Base-by-base conservation (phyloP, 116 monocot genomes). In the Cymodocea nodosa region DNA sequence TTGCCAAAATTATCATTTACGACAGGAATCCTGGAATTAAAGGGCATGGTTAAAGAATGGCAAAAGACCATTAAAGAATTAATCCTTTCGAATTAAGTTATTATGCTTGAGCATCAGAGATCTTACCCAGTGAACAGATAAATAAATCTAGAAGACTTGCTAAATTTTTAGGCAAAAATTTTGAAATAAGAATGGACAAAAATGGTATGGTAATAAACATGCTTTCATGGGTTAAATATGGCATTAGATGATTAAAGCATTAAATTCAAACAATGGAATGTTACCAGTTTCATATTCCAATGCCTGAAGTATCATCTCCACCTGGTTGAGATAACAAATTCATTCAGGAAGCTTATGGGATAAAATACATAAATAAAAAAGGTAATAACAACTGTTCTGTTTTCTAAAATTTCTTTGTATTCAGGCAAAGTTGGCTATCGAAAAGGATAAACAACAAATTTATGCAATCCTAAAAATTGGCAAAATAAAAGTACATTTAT, bases 301-400 rank as follows among this genome's bases (percentile, higher is more conserved):
- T 54, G 95, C 95, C 76, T 95, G 95, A 78, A 95, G 87, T 71
- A 95, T 95, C 95, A 95, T 90, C 75, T 95, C 95, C 63, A 95
- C 79, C 94, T 94, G 94, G 48, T 23, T 5, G 24, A 44, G 5
- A 10, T 7, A 44, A 44, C 44, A 44, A 7, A 44, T 44, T 44
- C 44, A 10, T 6, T 44, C 44, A 44, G 44, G 44, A 44, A 44
- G 12, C 44, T 44, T 10, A 44, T 0, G 44, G 44, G 44, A 44
- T 44, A 8, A 44, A 44, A 44, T 44, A 44, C 7, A 44, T 44
- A 44, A 44, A 8, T 10, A 1, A 44, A 3, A 2, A 44, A 44
- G 44, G 44, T 44, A 8, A 44, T 44, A 12, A 44, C 44, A 44
- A 44, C 44, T 44, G 44, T 44, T 44, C 44, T 44, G 44, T 0